Conservation (phyloP, 768 basidiomycete species). For the Auriscalpium microsporum region DNA sequence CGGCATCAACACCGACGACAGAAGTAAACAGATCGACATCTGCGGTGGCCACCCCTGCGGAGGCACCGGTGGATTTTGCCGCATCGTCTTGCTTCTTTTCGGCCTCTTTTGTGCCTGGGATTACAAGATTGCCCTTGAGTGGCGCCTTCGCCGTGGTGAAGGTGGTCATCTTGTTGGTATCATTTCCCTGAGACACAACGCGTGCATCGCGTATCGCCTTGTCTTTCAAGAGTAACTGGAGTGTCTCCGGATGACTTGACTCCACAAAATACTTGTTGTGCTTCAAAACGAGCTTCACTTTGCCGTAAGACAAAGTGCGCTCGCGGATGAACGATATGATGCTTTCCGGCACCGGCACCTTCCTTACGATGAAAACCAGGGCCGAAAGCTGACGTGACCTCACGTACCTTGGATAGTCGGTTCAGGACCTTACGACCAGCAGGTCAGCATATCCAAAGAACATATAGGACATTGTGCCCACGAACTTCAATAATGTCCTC, state of each 20-base stretch:
- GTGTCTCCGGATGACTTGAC: conserved; percentile 88
- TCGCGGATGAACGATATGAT: conserved; percentile 85
- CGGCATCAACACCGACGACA: conserved; percentile 89
- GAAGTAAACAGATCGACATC: conserved; percentile 88
- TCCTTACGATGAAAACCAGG: conserved; percentile 7
- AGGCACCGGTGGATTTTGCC: conserved; percentile 24
- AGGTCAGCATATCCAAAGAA: conserved; percentile 26
- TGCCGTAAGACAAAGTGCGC: conserved; percentile 93
- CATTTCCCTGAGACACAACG: conserved; percentile 62
- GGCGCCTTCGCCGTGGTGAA: conserved; percentile 81
- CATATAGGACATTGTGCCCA: conserved; percentile 21
- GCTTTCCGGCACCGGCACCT: conserved; percentile 88
- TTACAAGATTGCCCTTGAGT: conserved; percentile 70
- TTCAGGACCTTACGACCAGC: conserved; percentile 54
- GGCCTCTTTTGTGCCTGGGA: conserved; percentile 76
- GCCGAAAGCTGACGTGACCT: background rate
- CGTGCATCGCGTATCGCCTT: conserved; percentile 76
- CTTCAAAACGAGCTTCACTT: conserved; percentile 96
- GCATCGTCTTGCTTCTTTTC: conserved; percentile 63
- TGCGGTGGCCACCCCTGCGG: conserved; percentile 22
- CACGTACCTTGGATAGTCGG: conserved; percentile 63
- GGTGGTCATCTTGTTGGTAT: conserved; percentile 65
- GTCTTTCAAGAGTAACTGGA: conserved; percentile 84
- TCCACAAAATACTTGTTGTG: conserved; percentile 98
- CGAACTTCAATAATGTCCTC: conserved; percentile 94